Percentiles rank a stretch among this genome's conserved stretches.
phyloP scores from a whole-genome alignment of 345 rosid genomes.

The Sisymbrium irio region DNA sequence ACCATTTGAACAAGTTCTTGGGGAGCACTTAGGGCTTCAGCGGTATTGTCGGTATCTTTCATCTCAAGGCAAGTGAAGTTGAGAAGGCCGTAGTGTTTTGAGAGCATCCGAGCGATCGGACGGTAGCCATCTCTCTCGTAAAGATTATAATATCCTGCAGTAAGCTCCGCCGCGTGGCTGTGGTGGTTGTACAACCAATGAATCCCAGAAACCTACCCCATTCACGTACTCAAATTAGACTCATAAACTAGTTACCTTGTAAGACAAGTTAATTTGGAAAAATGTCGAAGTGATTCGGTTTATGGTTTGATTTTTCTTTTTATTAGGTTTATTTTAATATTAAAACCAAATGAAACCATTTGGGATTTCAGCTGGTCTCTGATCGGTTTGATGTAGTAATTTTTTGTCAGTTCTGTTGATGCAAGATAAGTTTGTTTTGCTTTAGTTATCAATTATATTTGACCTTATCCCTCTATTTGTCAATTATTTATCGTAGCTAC shows the following conservation, averaged over 20 bases:
- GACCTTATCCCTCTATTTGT: background rate
- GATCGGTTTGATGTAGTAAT: too few relatives aligned
- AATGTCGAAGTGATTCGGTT: background rate
- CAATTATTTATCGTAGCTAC: conserved; percentile 33
- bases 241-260: conserved; percentile 4
- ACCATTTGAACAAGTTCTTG: conserved; percentile 77
- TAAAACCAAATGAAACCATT: too few relatives aligned
- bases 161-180: conserved; percentile 82
- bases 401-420: too few relatives aligned
- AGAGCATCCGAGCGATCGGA: conserved; percentile 70
- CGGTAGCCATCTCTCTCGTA: conserved; percentile 69
- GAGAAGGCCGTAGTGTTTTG: conserved; percentile 56
- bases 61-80: conserved; percentile 91
- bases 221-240: conserved; percentile 7
- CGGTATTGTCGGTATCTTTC: conserved; percentile 62
- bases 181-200: conserved; percentile 78
- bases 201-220: conserved; percentile 64
- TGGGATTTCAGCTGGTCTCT: too few relatives aligned
- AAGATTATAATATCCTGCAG: conserved; percentile 77
- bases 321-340: too few relatives aligned
- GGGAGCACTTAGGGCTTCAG: conserved; percentile 60
- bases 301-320: too few relatives aligned
- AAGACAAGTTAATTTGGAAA: background rate
- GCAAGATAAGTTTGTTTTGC: too few relatives aligned
- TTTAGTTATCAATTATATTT: too few relatives aligned